phyloP scores from a whole-genome alignment of 352 stramenopile genomes.

The Phytophthora kernoviae region DNA sequence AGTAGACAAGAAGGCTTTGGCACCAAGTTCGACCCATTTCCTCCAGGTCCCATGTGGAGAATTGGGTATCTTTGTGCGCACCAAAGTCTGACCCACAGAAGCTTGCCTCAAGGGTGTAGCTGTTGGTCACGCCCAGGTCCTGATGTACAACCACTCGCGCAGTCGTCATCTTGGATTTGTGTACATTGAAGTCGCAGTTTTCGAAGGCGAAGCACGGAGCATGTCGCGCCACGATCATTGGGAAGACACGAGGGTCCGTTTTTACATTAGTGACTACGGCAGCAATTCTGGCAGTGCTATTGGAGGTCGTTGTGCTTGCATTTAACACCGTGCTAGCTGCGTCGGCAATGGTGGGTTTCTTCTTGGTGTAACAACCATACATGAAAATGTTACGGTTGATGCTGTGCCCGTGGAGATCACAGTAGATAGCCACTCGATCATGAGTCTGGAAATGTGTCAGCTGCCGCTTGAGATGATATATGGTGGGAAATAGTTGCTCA shows the following conservation, averaged over 20 bases:
- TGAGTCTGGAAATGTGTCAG: conserved; percentile 61
- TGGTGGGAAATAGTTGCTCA: conserved; percentile 80
- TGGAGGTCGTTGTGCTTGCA: not conserved
- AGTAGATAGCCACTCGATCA: conserved; percentile 79
- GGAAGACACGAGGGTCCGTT: conserved; percentile 75
- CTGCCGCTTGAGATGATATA: conserved; percentile 80
- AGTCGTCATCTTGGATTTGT: conserved; percentile 90
- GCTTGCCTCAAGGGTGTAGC: conserved; percentile 91
- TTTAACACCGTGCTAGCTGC: not conserved
- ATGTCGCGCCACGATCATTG: conserved; percentile 79
- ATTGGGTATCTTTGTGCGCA: conserved; percentile 66
- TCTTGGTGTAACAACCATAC: conserved; percentile 79
- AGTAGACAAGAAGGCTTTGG: conserved; percentile 78
- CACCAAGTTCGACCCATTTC: conserved; percentile 79
- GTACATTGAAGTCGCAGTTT: conserved; percentile 90
- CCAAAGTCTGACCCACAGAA: conserved; percentile 89
- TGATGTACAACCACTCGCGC: conserved; percentile 90
- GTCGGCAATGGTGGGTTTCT: conserved; percentile 12
- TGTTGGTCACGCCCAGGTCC: conserved; percentile 84
- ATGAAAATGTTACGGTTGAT: conserved; percentile 88
- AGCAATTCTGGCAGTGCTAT: not conserved
- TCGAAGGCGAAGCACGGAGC: conserved; percentile 78
- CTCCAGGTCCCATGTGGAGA: conserved; percentile 75
- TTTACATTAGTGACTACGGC: conserved; percentile 31
- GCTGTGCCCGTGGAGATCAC: conserved; percentile 84